Conservation (phyloP, 2,329 filamentous ascomycete genomes). For the Periconia sp. region DNA sequence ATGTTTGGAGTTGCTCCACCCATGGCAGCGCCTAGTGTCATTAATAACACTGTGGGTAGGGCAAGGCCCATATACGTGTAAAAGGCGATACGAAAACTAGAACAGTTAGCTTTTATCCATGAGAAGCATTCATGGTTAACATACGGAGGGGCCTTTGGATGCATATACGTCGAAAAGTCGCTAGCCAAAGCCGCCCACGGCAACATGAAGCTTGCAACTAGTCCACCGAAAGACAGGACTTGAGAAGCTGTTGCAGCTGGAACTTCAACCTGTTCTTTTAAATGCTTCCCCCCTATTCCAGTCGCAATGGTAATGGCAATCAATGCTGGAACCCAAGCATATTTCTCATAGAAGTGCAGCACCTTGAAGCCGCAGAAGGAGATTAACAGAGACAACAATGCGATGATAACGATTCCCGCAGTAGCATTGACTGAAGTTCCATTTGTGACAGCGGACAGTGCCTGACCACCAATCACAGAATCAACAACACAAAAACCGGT, state of each 20-base stretch:
- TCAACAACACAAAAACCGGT: slow-evolving; percentile 66
- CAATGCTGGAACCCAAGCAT: slow-evolving; percentile 59
- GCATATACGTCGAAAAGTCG: slow-evolving; percentile 64
- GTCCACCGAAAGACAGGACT: slow-evolving; percentile 60
- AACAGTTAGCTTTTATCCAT: background rate
- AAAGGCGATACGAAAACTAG: slow-evolving; percentile 48
- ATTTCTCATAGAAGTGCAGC: slow-evolving; percentile 61
- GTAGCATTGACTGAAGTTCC: slow-evolving; percentile 51
- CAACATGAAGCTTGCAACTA: slow-evolving; percentile 65
- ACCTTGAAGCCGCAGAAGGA: slow-evolving; percentile 62
- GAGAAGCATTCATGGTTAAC: slow-evolving; percentile 20
- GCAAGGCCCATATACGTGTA: slow-evolving; percentile 61
- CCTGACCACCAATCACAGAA: slow-evolving; percentile 61
- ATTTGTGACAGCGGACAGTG: slow-evolving; percentile 36
- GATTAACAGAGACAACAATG: slow-evolving; percentile 58
- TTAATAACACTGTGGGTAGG: slow-evolving; percentile 59
- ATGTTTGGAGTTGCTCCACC: slow-evolving; percentile 60
- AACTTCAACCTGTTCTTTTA: slow-evolving; percentile 52
- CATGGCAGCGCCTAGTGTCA: slow-evolving; percentile 67
- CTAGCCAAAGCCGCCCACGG: slow-evolving; percentile 62
- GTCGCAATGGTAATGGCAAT: slow-evolving; percentile 58
- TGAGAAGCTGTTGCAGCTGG: slow-evolving; percentile 48
- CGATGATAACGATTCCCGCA: slow-evolving; percentile 64
- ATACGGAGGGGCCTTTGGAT: slow-evolving; percentile 57
- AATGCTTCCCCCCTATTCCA: slow-evolving; percentile 55